Evolutionary conservation across 257 asterid species (phyloP), one percentile per base, ranked within the genome.

Genomic region (Nemophila menziesii): DNA sequence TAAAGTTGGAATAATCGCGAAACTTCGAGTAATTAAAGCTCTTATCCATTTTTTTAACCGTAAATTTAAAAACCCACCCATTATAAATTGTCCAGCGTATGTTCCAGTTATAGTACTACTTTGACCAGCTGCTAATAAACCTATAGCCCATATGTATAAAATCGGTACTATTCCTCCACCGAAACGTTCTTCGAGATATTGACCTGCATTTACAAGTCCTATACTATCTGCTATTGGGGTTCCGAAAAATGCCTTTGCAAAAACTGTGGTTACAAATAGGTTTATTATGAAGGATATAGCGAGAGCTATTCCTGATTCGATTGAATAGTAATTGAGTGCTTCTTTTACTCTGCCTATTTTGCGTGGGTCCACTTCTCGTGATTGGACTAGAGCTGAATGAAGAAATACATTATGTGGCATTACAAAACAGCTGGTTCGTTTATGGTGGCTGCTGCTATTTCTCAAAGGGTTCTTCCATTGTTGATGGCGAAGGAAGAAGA

Each of bases 21-120:
- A 82, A 64, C 83, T 82, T 50, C 92, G 54, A 7, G 93, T 82
- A 38, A 82, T 78, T 58, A 82, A 20, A 0, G 93, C 86, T 58
- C 93, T 78, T 56, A 65, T 19, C 92, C 92, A 82, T 62, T 82
- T 82, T 66, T 78, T 82, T 67, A 82, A 49, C 33, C 71, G 60
- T 66, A 82, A 37, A 40, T 78, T 70, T 24, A 82, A 54, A 41
- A 82, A 82, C 5, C 93, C 93, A 12, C 93, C 93, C 90, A 81
- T 81, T 3, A 81, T 81, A 41, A 81, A 81, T 26, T 78, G 90
- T 8, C 93, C 93, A 1, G 93, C 93, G 13, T 80, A 81, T 1
- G 93, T 81, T 13, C 93, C 93, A 0, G 93, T 82, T 17, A 82
- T 70, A 7, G 93, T 82, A 55, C 93, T 82, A 56, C 93, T 82